Percentiles rank a stretch among this genome's conserved stretches.
These are phyloP conservation scores for Vitis amurensis DNA, from an alignment of 164 flowering plant species.

Conservation along the genomic window DNA sequence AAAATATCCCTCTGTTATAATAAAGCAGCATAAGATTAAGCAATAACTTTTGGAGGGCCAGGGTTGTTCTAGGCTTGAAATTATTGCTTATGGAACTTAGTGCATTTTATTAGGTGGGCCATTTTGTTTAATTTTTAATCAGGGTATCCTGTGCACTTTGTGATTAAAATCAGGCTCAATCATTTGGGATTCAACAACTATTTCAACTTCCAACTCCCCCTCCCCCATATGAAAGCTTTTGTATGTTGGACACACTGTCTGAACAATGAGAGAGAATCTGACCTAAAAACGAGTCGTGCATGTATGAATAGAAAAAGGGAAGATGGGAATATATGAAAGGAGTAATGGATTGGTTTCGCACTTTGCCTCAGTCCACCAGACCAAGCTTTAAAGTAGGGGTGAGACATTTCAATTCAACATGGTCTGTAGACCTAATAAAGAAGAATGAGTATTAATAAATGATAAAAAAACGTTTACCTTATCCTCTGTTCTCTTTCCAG, in stretches of 20 bases:
- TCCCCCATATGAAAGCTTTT: background rate
- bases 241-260: background rate
- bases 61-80: background rate
- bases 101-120: slow-evolving; percentile 8
- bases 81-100: background rate
- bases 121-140: background rate
- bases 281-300: background rate
- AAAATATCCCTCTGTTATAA: too few species aligned
- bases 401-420: too few species aligned
- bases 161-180: slow-evolving; percentile 14
- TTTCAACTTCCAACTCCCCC: slow-evolving; percentile 12
- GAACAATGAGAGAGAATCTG: background rate
- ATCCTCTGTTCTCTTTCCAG: too few species aligned
- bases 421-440: too few species aligned
- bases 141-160: background rate
- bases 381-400: too few species aligned
- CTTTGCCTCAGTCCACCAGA: too few species aligned
- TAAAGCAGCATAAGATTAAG: too few species aligned
- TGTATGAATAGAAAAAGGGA: background rate
- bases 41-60: background rate
- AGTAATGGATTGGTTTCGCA: too few species aligned
- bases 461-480: too few species aligned
- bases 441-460: too few species aligned
- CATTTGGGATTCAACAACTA: slow-evolving; percentile 13
- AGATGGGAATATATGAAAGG: too few species aligned